Conservation (phyloP, 148 eudicot genomes). For the Fagopyrum homotropicum region DNA sequence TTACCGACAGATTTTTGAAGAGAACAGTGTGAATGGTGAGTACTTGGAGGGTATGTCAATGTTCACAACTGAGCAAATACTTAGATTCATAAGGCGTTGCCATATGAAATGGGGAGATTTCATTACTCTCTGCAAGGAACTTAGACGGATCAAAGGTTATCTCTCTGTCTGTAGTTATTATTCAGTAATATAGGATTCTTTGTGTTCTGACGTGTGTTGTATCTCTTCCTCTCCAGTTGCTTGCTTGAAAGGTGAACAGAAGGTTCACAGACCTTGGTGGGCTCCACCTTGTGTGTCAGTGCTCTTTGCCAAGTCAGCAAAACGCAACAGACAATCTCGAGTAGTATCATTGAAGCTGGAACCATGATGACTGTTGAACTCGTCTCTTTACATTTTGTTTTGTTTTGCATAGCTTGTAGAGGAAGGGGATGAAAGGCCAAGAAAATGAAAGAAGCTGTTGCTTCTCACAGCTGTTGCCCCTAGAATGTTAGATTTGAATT, state of each 20-base stretch:
- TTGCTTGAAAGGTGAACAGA: constrained; percentile 97
- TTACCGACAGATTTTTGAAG: constrained; percentile 73
- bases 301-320: constrained; percentile 62
- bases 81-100: constrained; percentile 86
- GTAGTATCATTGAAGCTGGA: constrained; percentile 95
- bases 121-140: constrained; percentile 92
- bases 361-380: constrained; percentile 34
- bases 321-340: constrained; percentile 81
- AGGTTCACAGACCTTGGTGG: constrained; percentile 88
- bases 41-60: constrained; percentile 97
- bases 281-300: constrained; percentile 80
- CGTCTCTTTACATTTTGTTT: constrained; percentile 1
- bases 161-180: background rate
- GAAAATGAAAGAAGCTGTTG: background rate
- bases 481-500: background rate
- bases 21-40: constrained; percentile 90
- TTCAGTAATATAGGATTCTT: background rate
- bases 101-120: constrained; percentile 99
- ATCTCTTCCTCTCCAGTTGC: constrained; percentile 49
- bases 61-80: constrained; percentile 97
- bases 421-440: background rate
- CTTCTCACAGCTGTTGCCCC: background rate
- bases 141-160: constrained; percentile 88
- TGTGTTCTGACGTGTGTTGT: background rate
- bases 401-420: constrained; percentile 2